Base-by-base conservation (phyloP, 306 rosid genomes). In the Cyclanthera cordifolia region DNA sequence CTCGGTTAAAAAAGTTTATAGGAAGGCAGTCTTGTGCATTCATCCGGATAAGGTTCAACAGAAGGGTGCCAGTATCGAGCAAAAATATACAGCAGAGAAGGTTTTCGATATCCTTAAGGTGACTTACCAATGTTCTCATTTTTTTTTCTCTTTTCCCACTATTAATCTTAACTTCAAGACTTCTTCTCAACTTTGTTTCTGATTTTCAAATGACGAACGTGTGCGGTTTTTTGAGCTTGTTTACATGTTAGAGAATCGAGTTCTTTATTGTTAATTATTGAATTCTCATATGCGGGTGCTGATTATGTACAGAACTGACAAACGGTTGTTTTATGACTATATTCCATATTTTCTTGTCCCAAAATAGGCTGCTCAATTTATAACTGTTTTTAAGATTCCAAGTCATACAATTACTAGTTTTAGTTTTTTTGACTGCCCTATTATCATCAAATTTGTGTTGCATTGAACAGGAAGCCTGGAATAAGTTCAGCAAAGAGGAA, bases 11-110 rank as follows among this genome's bases (percentile, higher is more conserved):
- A 88, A 81, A 67, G 87, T 87, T 49, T 88, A 88, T 28, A 83
- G 88, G 73, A 91, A 84, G 86, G 96, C 96, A 55, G 78, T 82
- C 8, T 79, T 91, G 74, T 88, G 71, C 50, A 45, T 87, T 78
- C 97, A 91, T 78, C 97, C 97, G 6, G 97, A 91, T 71, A 91
- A 91, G 83, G 95, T 88, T 77, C 97, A 88, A 76, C 96, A 88
- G 80, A 88, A 84, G 79, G 97, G 96, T 66, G 90, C 92, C 57
- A 81, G 23, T 80, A 86, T 87, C 28, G 73, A 85, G 47, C 95
- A 89, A 66, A 91, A 85, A 80, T 91, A 85, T 74, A 84, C 75
- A 27, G 95, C 97, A 15, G 97, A 86, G 86, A 91, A 91, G 87
- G 95, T 87, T 82, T 91, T 88, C 66, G 95, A 91, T 79, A 78